Percentiles rank a stretch among this genome's conserved stretches.
phyloP scores from a whole-genome alignment of 495 filamentous ascomycete species.

The Penicillium canescens region DNA sequence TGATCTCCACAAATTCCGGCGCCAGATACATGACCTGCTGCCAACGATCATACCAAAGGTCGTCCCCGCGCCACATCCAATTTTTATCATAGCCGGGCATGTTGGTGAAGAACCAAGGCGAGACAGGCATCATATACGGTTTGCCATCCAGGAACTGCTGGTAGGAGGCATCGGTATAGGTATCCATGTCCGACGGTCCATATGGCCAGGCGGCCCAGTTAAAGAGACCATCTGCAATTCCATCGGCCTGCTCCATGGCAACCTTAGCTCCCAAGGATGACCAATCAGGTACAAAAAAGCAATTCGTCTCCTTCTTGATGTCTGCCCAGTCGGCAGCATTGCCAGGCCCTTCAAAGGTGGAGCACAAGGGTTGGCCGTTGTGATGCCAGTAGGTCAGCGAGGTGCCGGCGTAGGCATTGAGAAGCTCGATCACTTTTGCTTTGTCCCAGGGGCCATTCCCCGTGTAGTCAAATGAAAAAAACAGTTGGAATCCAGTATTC shows the following conservation, averaged over 20 bases:
- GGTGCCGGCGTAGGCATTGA: constrained; percentile 55
- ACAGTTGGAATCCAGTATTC: constrained; percentile 58
- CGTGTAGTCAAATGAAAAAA: constrained; percentile 70
- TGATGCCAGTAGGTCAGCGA: constrained; percentile 58
- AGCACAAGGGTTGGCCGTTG: constrained; percentile 61
- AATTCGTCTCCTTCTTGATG: constrained; percentile 51
- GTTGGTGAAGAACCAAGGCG: constrained; percentile 76
- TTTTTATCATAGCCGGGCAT: constrained; percentile 70
- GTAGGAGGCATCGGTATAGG: constrained; percentile 55
- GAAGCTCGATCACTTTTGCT: constrained; percentile 53
- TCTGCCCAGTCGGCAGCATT: constrained; percentile 58
- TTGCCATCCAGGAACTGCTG: constrained; percentile 51
- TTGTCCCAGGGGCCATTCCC: constrained; percentile 55
- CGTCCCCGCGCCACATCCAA: constrained; percentile 71
- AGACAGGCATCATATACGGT: constrained; percentile 78
- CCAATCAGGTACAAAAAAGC: constrained; percentile 66
- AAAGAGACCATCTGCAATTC: constrained; percentile 60
- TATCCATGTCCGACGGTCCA: constrained; percentile 53
- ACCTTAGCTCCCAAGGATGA: constrained; percentile 56
- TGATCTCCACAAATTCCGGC: constrained; percentile 61
- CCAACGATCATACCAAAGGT: constrained; percentile 77
- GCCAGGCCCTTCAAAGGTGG: constrained; percentile 67
- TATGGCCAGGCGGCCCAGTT: constrained; percentile 77
- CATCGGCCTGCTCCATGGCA: constrained; percentile 40
- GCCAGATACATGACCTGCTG: constrained; percentile 61